phyloP scores from a whole-genome alignment of 2,329 filamentous ascomycete species.

The Aspergillus pseudonomiae region DNA sequence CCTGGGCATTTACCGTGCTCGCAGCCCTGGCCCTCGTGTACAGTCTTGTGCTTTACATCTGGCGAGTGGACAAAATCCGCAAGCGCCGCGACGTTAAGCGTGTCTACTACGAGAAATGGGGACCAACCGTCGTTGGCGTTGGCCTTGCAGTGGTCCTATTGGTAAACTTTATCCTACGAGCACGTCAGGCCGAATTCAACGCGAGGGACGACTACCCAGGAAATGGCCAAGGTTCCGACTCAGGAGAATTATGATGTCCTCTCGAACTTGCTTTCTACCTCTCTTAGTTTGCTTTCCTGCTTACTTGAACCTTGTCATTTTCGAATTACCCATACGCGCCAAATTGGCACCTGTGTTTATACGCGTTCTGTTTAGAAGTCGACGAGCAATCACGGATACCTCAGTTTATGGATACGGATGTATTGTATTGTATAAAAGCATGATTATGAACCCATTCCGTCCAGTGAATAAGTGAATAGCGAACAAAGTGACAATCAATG shows the following conservation, averaged over 20 bases:
- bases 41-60: slow-evolving; percentile 80
- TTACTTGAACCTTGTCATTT: neutral
- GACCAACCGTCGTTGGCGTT: slow-evolving; percentile 75
- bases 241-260: slow-evolving; percentile 16
- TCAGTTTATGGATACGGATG: neutral
- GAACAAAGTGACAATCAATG: neutral
- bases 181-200: slow-evolving; percentile 54
- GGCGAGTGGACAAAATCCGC: slow-evolving; percentile 83
- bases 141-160: slow-evolving; percentile 73
- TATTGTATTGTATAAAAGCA: slow-evolving; percentile 4
- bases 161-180: slow-evolving; percentile 78
- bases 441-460: slow-evolving; percentile 1
- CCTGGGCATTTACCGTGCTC: slow-evolving; percentile 79
- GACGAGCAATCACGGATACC: slow-evolving; percentile 2
- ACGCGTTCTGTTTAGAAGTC: neutral
- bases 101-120: slow-evolving; percentile 83
- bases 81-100: slow-evolving; percentile 75
- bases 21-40: slow-evolving; percentile 81
- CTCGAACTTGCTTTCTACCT: neutral
- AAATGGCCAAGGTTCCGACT: slow-evolving; percentile 4
- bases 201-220: slow-evolving; percentile 15
- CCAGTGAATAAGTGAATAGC: neutral
- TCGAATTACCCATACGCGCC: neutral
- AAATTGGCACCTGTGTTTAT: neutral
- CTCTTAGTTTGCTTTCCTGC: neutral